A percentile compares a stretch with the other conserved stretches of the same genome.
phyloP scores from a whole-genome alignment of 1,284 basidiomycete species.

The Ceratobasidium papillatum region DNA sequence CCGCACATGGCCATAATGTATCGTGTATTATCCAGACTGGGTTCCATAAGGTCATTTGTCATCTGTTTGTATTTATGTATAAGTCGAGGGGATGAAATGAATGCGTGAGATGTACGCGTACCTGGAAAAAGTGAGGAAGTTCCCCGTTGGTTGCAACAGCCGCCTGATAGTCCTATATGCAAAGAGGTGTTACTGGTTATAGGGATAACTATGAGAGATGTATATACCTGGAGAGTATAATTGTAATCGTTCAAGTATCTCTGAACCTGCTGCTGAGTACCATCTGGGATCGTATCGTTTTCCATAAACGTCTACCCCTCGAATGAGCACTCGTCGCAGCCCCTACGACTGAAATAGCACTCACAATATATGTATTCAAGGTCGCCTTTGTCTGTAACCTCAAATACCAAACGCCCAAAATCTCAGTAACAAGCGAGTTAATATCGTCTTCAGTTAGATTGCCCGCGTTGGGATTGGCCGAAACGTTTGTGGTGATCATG shows the following conservation, averaged over 20 bases:
- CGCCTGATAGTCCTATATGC: background rate
- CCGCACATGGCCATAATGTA: slow-evolving; percentile 35
- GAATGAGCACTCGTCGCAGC: background rate
- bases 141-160: background rate
- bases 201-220: background rate
- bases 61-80: no score
- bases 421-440: background rate
- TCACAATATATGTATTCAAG: slow-evolving; percentile 3
- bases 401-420: background rate
- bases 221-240: slow-evolving; percentile 4
- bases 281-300: slow-evolving; percentile 16
- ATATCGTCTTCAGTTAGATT: background rate
- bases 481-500: background rate
- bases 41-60: background rate
- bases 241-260: background rate
- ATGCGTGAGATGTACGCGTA: background rate
- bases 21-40: slow-evolving; percentile 8
- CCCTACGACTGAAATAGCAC: background rate
- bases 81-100: no score
- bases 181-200: background rate
- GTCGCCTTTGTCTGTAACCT: background rate
- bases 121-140: background rate
- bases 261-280: background rate
- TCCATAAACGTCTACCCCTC: slow-evolving; percentile 20
- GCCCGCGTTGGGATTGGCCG: background rate